Conservation (phyloP, 257 asterid genomes). For the Salvia splendens region DNA sequence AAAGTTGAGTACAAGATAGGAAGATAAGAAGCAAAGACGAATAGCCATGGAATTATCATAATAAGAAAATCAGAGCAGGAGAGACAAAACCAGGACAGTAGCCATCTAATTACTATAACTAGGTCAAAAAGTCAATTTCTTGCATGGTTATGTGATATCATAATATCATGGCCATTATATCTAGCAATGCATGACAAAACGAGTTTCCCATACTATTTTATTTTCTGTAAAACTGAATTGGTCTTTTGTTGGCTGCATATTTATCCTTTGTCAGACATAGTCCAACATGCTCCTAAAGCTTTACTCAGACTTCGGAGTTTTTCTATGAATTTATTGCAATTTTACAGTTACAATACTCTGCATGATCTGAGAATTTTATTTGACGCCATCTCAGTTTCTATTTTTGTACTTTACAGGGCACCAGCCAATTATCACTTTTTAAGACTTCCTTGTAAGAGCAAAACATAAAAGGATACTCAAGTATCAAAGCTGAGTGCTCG, state of each 20-base stretch:
- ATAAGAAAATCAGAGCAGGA: neutral
- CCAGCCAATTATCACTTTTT: neutral
- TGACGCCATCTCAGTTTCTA: neutral
- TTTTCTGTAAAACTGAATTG: constrained; percentile 8
- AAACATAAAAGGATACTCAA: constrained; percentile 1
- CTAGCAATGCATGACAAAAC: neutral
- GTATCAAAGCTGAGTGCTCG: neutral
- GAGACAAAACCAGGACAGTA: constrained; percentile 19
- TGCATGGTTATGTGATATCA: constrained; percentile 13
- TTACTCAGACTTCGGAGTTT: constrained; percentile 1
- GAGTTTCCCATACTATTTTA: constrained; percentile 16
- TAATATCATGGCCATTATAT: constrained; percentile 8
- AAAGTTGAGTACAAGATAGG: neutral
- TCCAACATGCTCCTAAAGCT: constrained; percentile 9
- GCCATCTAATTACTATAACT: constrained; percentile 16
- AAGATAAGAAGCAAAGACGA: constrained; percentile 3
- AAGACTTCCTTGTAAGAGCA: constrained; percentile 13
- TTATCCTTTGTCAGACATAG: constrained; percentile 14
- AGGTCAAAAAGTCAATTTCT: constrained; percentile 9
- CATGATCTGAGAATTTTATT: neutral
- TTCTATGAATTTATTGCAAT: constrained; percentile 13
- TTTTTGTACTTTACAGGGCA: constrained; percentile 17
- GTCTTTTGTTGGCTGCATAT: constrained; percentile 1
- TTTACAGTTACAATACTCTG: constrained; percentile 7
- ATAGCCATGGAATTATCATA: constrained; percentile 3